Evolutionary conservation across 2,329 filamentous ascomycete genomes (phyloP), one percentile per base, ranked within the genome.

Genomic region (Aspergillus costaricaensis): DNA sequence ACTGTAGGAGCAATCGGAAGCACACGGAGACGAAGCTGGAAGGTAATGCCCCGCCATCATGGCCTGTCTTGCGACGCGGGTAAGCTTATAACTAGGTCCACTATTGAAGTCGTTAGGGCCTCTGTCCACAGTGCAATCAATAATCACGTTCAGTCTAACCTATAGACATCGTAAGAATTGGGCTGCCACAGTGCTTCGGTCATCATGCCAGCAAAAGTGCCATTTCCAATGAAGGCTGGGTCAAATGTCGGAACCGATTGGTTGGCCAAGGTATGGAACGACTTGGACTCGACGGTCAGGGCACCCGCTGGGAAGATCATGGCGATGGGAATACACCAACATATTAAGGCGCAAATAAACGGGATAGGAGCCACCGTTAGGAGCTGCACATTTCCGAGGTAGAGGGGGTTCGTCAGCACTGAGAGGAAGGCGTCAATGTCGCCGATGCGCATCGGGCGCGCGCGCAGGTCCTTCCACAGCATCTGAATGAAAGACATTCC

Each of bases 261-360:
- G 8, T 54, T 54, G 21, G 21, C 14, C 17, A 27, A 19, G 7
- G 43, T 14, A n/a, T 25, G 38, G 6, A 41, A 23, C 9, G 38
- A 25, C 36, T 54, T 25, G 9, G 51, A 9, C 36, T 54, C 51
- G 21, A 54, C 51, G 19, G 51, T 54, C 21, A 54, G 36, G 7
- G 51, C 51, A 15, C 51, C 51, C 5, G 21, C 36, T 8, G 51
- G 51, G 36, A 54, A 54, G 21, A 54, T 43, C 51, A 54, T 54
- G 51, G 51, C 51, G 36, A 54, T 41, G 19, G 51, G 51, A 4
- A 54, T 41, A 32, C 51, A 54, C 51, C 51, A 54, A n/a, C 36
- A 39, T 15, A 54, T 23, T 1, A 54, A n/a, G 8, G 51, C 51
- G 21, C 51, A 54, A 23, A 54, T 21, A 21, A 54, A 54, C 6